Evolutionary conservation across 176 grass and related monocot species (phyloP), one percentile per base, ranked within the genome.

Genomic region (Pharus latifolius): DNA sequence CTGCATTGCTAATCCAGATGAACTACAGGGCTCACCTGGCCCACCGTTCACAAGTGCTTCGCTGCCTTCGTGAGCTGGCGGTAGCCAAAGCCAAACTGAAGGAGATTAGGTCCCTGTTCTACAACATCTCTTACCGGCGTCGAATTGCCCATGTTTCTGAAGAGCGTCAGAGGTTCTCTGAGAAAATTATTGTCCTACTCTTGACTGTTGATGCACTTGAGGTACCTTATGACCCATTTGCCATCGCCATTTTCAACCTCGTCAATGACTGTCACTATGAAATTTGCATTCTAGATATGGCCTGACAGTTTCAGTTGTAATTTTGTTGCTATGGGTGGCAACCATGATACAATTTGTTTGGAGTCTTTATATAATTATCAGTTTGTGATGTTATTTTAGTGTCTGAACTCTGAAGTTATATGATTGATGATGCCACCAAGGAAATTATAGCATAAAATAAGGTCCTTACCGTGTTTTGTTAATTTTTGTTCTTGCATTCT

Each of bases 101-200:
- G 71, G 84, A 87, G 34, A 76, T 87, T 65, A 59, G 78, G 17
- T 37, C 70, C 46, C 62, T 77, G 17, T 87, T 87, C 72, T 65
- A 59, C 40, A 87, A 77, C 56, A 81, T 81, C 61, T 58, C 63
- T 54, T 87, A 87, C 23, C 60, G 84, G 5, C 71, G 65, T 10
- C 54, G 56, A 0, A 27, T 87, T 12, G 71, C 57, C 16, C 63
- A 54, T 48, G 72, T 81, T 72, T 52, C 46, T 10, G 77, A 75
- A 9, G 84, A 87, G 27, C 55, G 15, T 27, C 84, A 87, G 61
- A 76, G 64, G 47, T 87, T 87, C 47, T 72, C 55, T 51, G 76
- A 87, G 84, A 87, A 76, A 69, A 81, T 87, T 38, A 80, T 80
- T 60, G 77, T 87, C 56, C 84, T 87, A 26, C 77, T 87, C 15